Percentiles rank a stretch among this genome's conserved stretches.
Conservation (phyloP, 257 asterid species). For the Ehretia macrophylla region DNA sequence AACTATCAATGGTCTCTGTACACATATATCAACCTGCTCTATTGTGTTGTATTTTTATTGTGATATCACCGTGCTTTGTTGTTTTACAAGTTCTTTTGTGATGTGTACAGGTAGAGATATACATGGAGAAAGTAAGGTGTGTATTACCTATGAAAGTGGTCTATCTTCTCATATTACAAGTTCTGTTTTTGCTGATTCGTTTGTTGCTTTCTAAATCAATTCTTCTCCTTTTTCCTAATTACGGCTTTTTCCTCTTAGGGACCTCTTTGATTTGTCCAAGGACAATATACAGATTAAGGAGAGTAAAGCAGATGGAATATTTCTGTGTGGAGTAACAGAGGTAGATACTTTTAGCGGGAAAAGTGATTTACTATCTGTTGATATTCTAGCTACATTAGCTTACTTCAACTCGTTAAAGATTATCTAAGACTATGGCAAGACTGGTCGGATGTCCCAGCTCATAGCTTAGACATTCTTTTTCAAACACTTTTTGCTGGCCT, state of each 20-base stretch:
- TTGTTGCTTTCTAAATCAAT: not conserved
- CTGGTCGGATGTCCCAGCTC: too few relatives aligned
- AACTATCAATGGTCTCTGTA: conserved; percentile 64
- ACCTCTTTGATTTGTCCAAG: conserved; percentile 77
- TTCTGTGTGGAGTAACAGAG: conserved; percentile 70
- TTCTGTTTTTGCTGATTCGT: not conserved
- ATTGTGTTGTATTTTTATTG: conserved; percentile 6
- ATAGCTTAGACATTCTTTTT: too few relatives aligned
- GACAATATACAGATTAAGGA: conserved; percentile 77
- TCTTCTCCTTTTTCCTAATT: not conserved
- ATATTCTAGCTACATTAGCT: not conserved
- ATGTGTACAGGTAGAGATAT: conserved; percentile 70
- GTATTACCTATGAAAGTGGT: conserved; percentile 22
- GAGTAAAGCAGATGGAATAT: conserved; percentile 57
- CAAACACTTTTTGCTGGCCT: too few relatives aligned
- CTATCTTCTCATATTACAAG: not conserved
- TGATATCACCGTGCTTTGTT: conserved; percentile 6
- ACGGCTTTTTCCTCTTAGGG: conserved; percentile 37
- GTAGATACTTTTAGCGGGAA: conserved; percentile 17
- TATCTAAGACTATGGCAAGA: not conserved
- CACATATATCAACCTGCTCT: conserved; percentile 4
- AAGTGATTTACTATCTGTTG: not conserved
- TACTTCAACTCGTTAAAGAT: not conserved
- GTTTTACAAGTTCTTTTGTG: conserved; percentile 10
- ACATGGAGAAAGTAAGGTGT: conserved; percentile 87